Conservation (phyloP, 2,329 filamentous ascomycete species). For the Macroventuria anomochaeta region DNA sequence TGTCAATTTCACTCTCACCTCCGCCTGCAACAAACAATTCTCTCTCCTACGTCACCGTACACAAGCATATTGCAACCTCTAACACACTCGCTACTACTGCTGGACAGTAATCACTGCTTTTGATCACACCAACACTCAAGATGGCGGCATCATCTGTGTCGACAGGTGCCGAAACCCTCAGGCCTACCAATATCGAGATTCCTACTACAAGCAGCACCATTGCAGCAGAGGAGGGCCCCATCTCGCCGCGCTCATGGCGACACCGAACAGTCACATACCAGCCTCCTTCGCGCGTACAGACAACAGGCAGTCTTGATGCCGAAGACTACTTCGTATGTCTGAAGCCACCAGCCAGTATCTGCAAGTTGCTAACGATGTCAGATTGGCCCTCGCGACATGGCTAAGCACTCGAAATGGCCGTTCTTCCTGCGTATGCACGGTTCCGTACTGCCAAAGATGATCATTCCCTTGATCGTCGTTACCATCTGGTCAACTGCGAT, state of each 20-base stretch:
- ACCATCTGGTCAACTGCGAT: conserved; percentile 70
- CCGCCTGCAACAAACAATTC: conserved; percentile 1
- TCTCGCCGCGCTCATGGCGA: conserved; percentile 45
- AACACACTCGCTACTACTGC: conserved; percentile 29
- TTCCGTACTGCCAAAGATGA: conserved; percentile 75
- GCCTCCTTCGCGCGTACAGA: conserved; percentile 38
- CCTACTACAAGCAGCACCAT: conserved; percentile 22
- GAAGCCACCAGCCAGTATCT: not conserved
- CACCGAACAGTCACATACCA: conserved; percentile 36
- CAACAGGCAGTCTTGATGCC: conserved; percentile 47
- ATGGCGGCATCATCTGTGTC: conserved; percentile 38
- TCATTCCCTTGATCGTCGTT: conserved; percentile 70
- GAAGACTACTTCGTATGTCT: conserved; percentile 66
- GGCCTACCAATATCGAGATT: conserved; percentile 41
- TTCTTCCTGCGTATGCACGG: conserved; percentile 78
- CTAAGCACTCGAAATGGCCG: conserved; percentile 78
- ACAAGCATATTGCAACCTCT: not conserved
- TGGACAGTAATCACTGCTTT: conserved; percentile 36
- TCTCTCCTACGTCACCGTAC: not conserved
- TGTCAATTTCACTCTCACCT: conserved; percentile 12
- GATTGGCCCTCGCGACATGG: conserved; percentile 70
- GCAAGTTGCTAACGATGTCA: conserved; percentile 22
- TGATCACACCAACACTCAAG: conserved; percentile 1
- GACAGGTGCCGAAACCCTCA: conserved; percentile 40
- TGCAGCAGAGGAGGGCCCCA: conserved; percentile 23